These are phyloP conservation scores for Vicia villosa DNA, from an alignment of 306 rosid genomes.

Conservation along the genomic window DNA sequence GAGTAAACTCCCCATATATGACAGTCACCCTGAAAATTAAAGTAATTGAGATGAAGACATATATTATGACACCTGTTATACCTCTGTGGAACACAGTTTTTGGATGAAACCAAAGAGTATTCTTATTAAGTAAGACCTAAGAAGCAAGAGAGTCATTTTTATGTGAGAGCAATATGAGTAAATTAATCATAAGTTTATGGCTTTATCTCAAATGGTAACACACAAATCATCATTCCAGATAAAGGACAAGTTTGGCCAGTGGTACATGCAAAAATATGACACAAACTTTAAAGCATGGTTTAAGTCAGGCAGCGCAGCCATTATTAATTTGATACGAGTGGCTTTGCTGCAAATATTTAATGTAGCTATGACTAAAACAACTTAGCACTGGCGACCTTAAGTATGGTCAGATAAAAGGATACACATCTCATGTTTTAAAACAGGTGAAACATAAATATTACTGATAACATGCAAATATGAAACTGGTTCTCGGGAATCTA, in stretches of 20 bases:
- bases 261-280: neutral
- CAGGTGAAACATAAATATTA: slow-evolving; percentile 28
- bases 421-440: slow-evolving; percentile 38
- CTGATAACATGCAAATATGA: slow-evolving; percentile 27
- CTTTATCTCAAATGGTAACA: slow-evolving; percentile 17
- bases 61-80: neutral
- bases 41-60: neutral
- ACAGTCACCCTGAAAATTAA: slow-evolving; percentile 13
- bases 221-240: slow-evolving; percentile 8
- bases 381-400: slow-evolving; percentile 32
- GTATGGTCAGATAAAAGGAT: slow-evolving; percentile 35
- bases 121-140: neutral
- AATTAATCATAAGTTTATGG: slow-evolving; percentile 15
- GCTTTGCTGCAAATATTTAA: slow-evolving; percentile 23
- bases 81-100: neutral
- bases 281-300: slow-evolving; percentile 24
- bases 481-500: slow-evolving; percentile 40
- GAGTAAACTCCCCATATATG: slow-evolving; percentile 10
- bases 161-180: neutral
- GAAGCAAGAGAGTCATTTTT: neutral
- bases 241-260: slow-evolving; percentile 1
- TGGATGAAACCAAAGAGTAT: neutral
- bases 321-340: slow-evolving; percentile 23
- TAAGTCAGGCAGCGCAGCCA: slow-evolving; percentile 17
- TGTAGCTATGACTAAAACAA: slow-evolving; percentile 14